Evolutionary conservation across 2,329 filamentous ascomycete species (phyloP), one percentile per base, ranked within the genome.

Genomic region (Colletotrichum tropicale): DNA sequence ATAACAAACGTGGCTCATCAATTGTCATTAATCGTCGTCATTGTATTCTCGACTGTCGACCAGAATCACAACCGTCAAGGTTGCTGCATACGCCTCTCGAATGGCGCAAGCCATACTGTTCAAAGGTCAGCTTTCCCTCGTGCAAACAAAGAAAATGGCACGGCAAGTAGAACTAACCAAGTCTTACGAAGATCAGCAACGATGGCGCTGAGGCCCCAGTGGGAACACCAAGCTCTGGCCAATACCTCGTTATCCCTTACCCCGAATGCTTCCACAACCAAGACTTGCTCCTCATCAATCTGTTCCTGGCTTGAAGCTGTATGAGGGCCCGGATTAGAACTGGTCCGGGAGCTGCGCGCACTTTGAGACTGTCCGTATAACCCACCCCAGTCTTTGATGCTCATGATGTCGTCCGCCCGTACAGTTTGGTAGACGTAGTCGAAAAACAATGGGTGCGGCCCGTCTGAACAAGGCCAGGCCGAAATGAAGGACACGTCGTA

Each of bases 191-290:
- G 82, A 82, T 95, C 93, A 10, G 93, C 93, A 74, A 95, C 90
- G 21, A 96, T 85, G 1, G 94, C 94, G 80, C 90, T 92, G 79
- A 95, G 84, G 4, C 94, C 94, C 90, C 93, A 94, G 80, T 95
- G 93, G 71, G 93, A 90, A 82, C 94, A 95, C 94, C 94, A 96
- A 8, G 94, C 93, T 77, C 94, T 87, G 2, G 93, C 94, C 79
- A 96, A 89, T 6, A 95, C 94, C 83, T 95, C 94, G 78, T 95
- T 95, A 82, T 95, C 94, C 65, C 87, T 87, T 26, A 94, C 93
- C 1, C 94, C 94, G 81, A 94, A 92, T 1, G 93, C 93, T 84
- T 95, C 93, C 16, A 95, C 88, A 6, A 93, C 92, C 10, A 96
- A 86, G 5, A 96, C 93, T 78, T 90, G 90, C 78, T 94, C 93